Conservation (phyloP, 306 rosid species). For the Ceratonia siliqua region DNA sequence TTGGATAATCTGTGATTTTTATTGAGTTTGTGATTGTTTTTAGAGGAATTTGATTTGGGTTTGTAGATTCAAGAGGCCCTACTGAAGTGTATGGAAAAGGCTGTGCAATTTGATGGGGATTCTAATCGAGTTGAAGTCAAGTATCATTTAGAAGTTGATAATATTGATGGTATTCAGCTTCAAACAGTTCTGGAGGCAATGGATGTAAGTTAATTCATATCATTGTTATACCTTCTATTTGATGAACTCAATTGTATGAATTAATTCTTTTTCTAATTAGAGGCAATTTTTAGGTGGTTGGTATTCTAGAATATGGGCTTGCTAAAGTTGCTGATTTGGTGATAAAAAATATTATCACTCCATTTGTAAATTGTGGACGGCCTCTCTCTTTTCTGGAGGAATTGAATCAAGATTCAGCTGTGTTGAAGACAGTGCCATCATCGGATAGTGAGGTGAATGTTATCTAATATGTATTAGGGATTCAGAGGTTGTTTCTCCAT, state of each 20-base stretch:
- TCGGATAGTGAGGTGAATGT: slow-evolving; percentile 55
- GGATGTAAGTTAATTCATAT: slow-evolving; percentile 61
- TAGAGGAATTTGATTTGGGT: slow-evolving; percentile 90
- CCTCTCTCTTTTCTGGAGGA: slow-evolving; percentile 65
- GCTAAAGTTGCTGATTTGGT: slow-evolving; percentile 87
- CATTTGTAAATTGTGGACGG: slow-evolving; percentile 51
- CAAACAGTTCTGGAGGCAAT: slow-evolving; percentile 77
- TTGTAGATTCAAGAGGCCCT: slow-evolving; percentile 95
- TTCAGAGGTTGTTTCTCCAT: not conserved
- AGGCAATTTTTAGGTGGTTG: slow-evolving; percentile 54
- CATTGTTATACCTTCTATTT: slow-evolving; percentile 8
- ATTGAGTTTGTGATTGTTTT: slow-evolving; percentile 72
- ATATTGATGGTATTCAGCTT: slow-evolving; percentile 51
- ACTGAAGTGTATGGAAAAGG: slow-evolving; percentile 68
- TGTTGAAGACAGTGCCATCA: slow-evolving; percentile 60
- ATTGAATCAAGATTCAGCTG: slow-evolving; percentile 48
- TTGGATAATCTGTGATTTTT: slow-evolving; percentile 49
- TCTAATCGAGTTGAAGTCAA: slow-evolving; percentile 58
- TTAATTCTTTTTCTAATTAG: slow-evolving; percentile 25
- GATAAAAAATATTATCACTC: slow-evolving; percentile 66
- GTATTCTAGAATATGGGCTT: slow-evolving; percentile 85
- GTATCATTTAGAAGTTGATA: slow-evolving; percentile 45
- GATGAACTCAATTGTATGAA: not conserved
- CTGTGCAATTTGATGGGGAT: slow-evolving; percentile 70
- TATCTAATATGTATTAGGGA: slow-evolving; percentile 15